Evolutionary conservation across 2,329 filamentous ascomycete genomes (phyloP), one percentile per base, ranked within the genome.

Genomic region (Trichoderma sp.): DNA sequence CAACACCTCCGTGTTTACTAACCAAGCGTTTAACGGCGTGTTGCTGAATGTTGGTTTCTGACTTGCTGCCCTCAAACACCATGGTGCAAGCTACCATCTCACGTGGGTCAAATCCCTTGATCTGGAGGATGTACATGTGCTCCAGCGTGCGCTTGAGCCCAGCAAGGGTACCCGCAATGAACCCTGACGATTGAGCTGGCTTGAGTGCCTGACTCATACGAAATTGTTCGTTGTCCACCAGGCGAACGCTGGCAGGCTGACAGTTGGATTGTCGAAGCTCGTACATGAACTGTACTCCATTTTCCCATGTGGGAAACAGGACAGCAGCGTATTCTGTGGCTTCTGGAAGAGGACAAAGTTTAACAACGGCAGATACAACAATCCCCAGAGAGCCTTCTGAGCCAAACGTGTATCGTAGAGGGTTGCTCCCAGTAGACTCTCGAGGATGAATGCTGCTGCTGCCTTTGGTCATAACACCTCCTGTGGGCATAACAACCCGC

Each of bases 151-250:
- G 28, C 23, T 66, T 66, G 43, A 66, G 36, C 26, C 55, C 15
- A 58, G 55, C 55, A 32, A 57, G n/a, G 20, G 32, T 28, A 28
- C 13, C 17, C 7, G 17, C 12, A 30, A 53, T 26, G 11, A 69
- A 32, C 20, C 66, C 55, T 9, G 53, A n/a, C 12, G 66, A 12
- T 1, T 12, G 66, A 30, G 55, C 55, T 43, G 66, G 66, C 34
- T 69, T 69, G 15, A 69, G 53, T 8, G 66, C 66, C 12, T 61
- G 57, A 17, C 66, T 69, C 32, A 69, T 61, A 12, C 58, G 66
- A 26, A 69, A 69, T 20, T 69, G 66, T 4, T 55, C 58, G 26
- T 69, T 69, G 32, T 69, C 66, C 13, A 69, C 66, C 20, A 69
- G 55, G 2, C 66, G 32, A 28, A 69, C 66, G 20, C 66, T 69